Conservation (phyloP, 2,329 filamentous ascomycete species). For the Hypoxylon sp. region DNA sequence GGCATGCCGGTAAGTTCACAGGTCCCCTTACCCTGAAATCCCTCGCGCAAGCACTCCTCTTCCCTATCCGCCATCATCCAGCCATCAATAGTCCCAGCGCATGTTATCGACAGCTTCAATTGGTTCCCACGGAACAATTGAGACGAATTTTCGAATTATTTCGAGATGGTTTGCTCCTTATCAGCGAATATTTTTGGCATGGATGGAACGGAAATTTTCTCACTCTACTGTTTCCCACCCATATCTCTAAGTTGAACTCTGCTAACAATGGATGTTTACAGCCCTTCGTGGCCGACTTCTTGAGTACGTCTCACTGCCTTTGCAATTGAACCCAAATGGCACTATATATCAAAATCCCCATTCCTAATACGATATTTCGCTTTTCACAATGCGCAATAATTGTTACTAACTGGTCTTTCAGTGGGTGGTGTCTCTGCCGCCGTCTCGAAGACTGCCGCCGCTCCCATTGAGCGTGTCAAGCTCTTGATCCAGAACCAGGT, state of each 20-base stretch:
- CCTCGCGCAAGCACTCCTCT: conserved; percentile 37
- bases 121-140: conserved; percentile 30
- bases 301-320: conserved; percentile 81
- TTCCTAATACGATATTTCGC: conserved; percentile 18
- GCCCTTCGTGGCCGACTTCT: conserved; percentile 97
- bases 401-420: conserved; percentile 59
- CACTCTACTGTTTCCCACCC: conserved; percentile 18
- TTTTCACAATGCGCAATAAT: conserved; percentile 28
- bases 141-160: conserved; percentile 23
- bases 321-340: conserved; percentile 27
- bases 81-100: conserved; percentile 46
- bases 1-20: conserved; percentile 72
- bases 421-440: conserved; percentile 99
- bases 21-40: conserved; percentile 37
- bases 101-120: conserved; percentile 46
- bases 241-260: conserved; percentile 8
- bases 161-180: conserved; percentile 19
- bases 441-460: conserved; percentile 99
- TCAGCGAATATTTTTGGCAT: conserved; percentile 26
- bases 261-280: conserved; percentile 62
- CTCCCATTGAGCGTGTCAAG: conserved; percentile 99
- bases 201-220: conserved; percentile 40
- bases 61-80: conserved; percentile 19
- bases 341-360: conserved; percentile 26
- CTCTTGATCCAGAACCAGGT: conserved; percentile 99